Evolutionary conservation across 129 eudicot genomes (phyloP).

Genomic region (Centrapalus pauciflorus): DNA sequence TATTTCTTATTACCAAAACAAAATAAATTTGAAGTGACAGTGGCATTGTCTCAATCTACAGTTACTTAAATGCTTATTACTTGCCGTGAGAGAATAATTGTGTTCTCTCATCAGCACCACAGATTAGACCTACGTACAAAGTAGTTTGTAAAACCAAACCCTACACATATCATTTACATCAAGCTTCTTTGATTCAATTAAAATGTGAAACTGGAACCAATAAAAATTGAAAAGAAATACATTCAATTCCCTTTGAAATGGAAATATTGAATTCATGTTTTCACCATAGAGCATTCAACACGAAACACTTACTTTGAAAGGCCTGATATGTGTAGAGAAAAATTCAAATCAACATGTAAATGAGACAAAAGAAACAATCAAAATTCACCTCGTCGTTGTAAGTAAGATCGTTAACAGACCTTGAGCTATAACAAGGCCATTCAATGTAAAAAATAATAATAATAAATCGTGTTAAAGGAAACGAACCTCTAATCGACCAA

Average conservation of each 20-base stretch:
- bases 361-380: neutral
- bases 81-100: neutral
- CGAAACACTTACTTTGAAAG: neutral
- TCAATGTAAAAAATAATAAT: neutral
- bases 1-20: neutral
- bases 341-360: neutral
- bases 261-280: neutral
- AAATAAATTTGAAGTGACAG: neutral
- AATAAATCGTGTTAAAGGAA: neutral
- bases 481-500: constrained; percentile 83
- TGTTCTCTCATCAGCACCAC: neutral
- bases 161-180: neutral
- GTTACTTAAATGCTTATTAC: neutral
- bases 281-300: neutral
- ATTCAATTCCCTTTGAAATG: neutral
- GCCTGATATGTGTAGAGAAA: neutral
- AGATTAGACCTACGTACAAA: neutral
- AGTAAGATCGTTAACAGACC: neutral
- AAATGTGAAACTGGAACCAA: neutral
- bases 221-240: neutral
- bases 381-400: neutral
- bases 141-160: constrained; percentile 3
- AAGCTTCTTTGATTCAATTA: constrained; percentile 3
- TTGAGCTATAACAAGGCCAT: neutral
- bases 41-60: neutral